Evolutionary conservation across 164 flowering plant species (phyloP).

Genomic region (Aristolochia californica): DNA sequence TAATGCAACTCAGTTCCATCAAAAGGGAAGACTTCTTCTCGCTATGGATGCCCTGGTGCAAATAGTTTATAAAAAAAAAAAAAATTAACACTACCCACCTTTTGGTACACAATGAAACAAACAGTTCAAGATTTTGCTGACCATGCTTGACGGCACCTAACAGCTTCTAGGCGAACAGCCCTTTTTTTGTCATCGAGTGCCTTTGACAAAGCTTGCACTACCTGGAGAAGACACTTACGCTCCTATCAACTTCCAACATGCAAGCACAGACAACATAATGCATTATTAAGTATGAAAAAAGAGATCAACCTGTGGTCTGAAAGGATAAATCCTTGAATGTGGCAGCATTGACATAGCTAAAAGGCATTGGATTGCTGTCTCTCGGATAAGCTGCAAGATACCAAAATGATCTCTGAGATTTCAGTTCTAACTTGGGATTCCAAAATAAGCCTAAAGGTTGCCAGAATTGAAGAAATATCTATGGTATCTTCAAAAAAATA

Average conservation of each 20-base stretch:
- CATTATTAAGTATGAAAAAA: neutral
- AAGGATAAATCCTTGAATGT: constrained; percentile 58
- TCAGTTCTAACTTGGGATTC: neutral
- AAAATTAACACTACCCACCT: neutral
- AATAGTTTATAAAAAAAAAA: neutral
- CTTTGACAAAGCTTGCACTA: constrained; percentile 40
- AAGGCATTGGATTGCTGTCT: constrained; percentile 92
- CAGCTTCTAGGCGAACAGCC: constrained; percentile 84
- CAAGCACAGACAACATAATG: neutral
- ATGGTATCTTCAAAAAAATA: too few relatives aligned
- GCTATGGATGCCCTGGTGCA: constrained; percentile 39
- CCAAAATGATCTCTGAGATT: neutral
- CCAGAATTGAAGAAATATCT: too few relatives aligned
- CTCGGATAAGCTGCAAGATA: constrained; percentile 64
- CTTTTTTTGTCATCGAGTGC: constrained; percentile 91
- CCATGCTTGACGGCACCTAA: constrained; percentile 87
- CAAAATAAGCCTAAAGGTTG: neutral
- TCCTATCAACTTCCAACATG: neutral
- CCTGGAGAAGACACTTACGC: constrained; percentile 27
- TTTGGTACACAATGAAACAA: neutral
- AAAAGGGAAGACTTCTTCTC: constrained; percentile 15
- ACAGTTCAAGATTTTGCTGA: constrained; percentile 10
- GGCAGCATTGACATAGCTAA: constrained; percentile 64
- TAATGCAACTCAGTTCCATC: too few relatives aligned
- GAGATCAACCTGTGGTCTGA: constrained; percentile 51